Evolutionary conservation across 495 filamentous ascomycete species (phyloP).

Genomic region (Neurospora sp.): DNA sequence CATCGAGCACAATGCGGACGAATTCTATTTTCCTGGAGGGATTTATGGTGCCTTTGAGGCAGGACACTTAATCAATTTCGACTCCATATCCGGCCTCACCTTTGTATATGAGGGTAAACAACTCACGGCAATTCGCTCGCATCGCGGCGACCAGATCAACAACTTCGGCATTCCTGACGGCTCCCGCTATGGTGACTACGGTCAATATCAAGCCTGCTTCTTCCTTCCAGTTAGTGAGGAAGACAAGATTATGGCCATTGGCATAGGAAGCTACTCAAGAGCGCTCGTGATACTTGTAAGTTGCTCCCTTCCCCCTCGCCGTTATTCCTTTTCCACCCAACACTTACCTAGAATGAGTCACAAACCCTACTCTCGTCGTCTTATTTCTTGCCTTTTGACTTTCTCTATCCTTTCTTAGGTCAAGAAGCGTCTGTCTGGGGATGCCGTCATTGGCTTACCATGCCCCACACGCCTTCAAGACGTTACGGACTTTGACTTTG

Average conservation of each 20-base stretch:
- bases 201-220: background rate
- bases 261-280: background rate
- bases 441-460: background rate
- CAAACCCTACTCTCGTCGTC: background rate
- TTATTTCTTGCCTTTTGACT: background rate
- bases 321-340: background rate
- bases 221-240: background rate
- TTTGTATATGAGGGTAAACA: background rate
- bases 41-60: accelerated
- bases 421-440: background rate
- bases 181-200: background rate
- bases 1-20: background rate
- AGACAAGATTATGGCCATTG: background rate
- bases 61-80: background rate
- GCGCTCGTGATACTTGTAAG: background rate
- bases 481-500: too few species aligned
- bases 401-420: background rate
- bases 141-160: background rate
- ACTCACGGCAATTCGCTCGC: background rate
- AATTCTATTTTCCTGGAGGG: background rate
- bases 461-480: background rate
- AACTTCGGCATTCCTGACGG: background rate
- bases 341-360: background rate
- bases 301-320: accelerated
- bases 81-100: background rate